These are phyloP conservation scores for Mycena albidolilacea DNA, from an alignment of 768 basidiomycete genomes.

Conservation along the genomic window DNA sequence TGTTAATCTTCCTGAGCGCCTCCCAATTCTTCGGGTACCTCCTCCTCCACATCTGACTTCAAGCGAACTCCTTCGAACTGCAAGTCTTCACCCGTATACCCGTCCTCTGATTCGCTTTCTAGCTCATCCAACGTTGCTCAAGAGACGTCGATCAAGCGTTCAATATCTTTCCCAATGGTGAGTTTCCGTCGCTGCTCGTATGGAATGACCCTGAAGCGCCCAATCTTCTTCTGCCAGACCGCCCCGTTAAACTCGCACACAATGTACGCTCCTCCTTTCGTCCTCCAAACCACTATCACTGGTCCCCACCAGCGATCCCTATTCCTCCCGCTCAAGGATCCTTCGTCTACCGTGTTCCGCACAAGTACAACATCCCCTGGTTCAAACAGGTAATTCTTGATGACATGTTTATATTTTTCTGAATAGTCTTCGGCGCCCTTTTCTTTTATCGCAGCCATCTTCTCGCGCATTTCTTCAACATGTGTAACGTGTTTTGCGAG, in stretches of 20 bases:
- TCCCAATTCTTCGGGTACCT: neutral
- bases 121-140: conserved; percentile 9
- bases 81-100: conserved; percentile 16
- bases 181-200: conserved; percentile 20
- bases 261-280: conserved; percentile 24
- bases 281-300: conserved; percentile 38
- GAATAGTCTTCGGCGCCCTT: conserved; percentile 40
- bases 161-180: neutral
- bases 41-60: neutral
- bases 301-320: conserved; percentile 45
- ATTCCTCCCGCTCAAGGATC: conserved; percentile 38
- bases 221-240: conserved; percentile 26
- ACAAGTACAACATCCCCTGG: conserved; percentile 45
- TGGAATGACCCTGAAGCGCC: conserved; percentile 30
- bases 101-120: conserved; percentile 10
- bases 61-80: conserved; percentile 22
- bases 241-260: conserved; percentile 33
- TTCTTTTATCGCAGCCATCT: conserved; percentile 27
- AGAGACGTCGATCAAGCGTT: conserved; percentile 22
- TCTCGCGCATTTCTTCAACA: conserved; percentile 36
- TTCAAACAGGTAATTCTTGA: conserved; percentile 35
- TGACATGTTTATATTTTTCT: conserved; percentile 26
- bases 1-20: no score
- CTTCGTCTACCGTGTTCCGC: conserved; percentile 40
- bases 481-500: conserved; percentile 36